Percentiles rank a stretch among this genome's conserved stretches.
phyloP scores from a whole-genome alignment of 352 stramenopile genomes.

The Globisporangium recalcitrans region DNA sequence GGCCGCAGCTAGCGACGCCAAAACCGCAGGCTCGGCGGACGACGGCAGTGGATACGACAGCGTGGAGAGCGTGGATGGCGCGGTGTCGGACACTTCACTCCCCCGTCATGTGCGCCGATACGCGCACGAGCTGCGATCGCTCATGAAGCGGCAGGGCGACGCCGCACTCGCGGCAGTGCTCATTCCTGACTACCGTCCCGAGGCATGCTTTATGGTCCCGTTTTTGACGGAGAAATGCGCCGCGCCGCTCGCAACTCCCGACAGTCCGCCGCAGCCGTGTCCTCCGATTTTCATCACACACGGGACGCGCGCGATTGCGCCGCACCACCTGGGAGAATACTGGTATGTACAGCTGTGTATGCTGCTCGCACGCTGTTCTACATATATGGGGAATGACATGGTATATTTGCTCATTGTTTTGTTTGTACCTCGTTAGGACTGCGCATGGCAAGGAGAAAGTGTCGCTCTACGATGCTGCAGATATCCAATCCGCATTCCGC shows the following conservation, averaged over 20 bases:
- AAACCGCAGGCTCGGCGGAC: conserved; percentile 25
- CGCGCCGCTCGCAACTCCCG: conserved; percentile 11
- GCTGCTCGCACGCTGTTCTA: no score
- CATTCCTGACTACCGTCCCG: conserved; percentile 63
- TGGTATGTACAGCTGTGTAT: no score
- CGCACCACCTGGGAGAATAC: conserved; percentile 69
- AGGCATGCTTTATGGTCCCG: conserved; percentile 66
- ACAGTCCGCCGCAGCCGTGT: conserved; percentile 19
- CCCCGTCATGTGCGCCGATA: conserved; percentile 31
- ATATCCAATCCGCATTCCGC: conserved; percentile 50
- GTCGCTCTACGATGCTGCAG: conserved; percentile 45
- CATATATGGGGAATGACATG: no score
- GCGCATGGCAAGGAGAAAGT: conserved; percentile 42
- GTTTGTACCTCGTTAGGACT: conserved; percentile 26
- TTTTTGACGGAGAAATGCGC: conserved; percentile 63
- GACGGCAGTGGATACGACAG: conserved; percentile 37
- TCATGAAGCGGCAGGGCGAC: conserved; percentile 37
- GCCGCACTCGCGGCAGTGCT: conserved; percentile 46
- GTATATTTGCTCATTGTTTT: no score
- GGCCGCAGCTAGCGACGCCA: conserved; percentile 1
- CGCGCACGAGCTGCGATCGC: conserved; percentile 49
- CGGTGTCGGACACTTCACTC: conserved; percentile 9
- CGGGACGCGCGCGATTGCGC: conserved; percentile 61
- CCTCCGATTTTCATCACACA: conserved; percentile 69
- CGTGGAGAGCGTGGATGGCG: conserved; percentile 21